These are phyloP conservation scores for Chrysanthemum makinoi DNA, from an alignment of 129 eudicot species.

Conservation along the genomic window DNA sequence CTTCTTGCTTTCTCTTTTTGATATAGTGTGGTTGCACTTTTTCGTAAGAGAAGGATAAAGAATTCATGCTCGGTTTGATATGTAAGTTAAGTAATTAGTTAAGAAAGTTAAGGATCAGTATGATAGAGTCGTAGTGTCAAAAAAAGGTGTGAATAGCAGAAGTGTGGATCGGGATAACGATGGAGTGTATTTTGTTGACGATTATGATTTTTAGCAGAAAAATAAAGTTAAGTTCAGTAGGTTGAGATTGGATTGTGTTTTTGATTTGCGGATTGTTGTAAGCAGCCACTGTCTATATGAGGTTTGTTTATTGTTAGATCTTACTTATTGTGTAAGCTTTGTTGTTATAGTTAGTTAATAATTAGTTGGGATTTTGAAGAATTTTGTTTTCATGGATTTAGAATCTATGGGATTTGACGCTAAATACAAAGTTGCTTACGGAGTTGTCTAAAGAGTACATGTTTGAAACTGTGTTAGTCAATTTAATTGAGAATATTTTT, in stretches of 20 bases:
- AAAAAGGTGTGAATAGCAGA: constrained; percentile 22
- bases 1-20: too few species aligned
- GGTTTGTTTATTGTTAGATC: constrained; percentile 32
- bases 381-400: constrained; percentile 23
- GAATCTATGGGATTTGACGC: constrained; percentile 97
- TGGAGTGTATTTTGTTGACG: constrained; percentile 39
- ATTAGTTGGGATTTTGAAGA: background rate
- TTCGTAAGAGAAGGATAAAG: too few species aligned
- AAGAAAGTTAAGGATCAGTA: constrained; percentile 27
- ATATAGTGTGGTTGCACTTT: too few species aligned
- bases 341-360: background rate
- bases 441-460: constrained; percentile 80
- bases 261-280: constrained; percentile 48
- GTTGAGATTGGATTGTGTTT: constrained; percentile 33
- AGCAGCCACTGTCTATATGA: constrained; percentile 36
- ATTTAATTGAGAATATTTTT: constrained; percentile 54
- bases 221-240: constrained; percentile 14
- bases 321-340: background rate
- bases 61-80: background rate
- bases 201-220: constrained; percentile 23
- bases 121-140: constrained; percentile 13
- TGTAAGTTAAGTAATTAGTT: constrained; percentile 33
- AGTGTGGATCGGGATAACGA: constrained; percentile 45
- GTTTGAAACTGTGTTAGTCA: constrained; percentile 83
- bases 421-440: constrained; percentile 60